Evolutionary conservation across 176 grass and related monocot species (phyloP).

Genomic region (Carex cristatella): DNA sequence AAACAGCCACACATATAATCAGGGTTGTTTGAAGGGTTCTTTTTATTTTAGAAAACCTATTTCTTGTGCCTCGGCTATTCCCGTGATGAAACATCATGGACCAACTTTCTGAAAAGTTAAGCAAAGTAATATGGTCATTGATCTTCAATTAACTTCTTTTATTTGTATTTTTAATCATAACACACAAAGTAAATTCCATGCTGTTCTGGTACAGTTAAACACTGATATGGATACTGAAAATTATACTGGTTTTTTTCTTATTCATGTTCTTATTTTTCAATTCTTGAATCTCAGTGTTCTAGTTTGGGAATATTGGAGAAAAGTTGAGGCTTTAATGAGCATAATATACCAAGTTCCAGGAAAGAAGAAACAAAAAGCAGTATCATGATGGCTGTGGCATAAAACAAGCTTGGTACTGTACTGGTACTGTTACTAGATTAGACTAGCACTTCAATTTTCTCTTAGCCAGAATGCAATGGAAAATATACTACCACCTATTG

Average conservation of each 20-base stretch:
- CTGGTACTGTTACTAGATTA: not conserved
- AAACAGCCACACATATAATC: conserved; percentile 22
- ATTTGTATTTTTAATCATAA: not conserved
- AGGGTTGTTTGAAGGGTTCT: conserved; percentile 20
- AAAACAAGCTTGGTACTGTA: not conserved
- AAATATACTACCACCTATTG: not conserved
- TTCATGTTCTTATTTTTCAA: not conserved
- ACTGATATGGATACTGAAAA: not conserved
- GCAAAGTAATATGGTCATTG: not conserved
- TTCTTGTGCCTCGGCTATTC: conserved; percentile 7
- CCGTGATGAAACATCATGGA: conserved; percentile 14
- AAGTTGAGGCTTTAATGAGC: not conserved
- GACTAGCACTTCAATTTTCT: not conserved
- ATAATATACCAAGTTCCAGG: not conserved
- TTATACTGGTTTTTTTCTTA: not conserved
- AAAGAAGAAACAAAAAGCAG: not conserved
- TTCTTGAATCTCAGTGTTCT: not conserved
- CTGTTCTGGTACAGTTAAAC: not conserved
- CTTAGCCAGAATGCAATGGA: not conserved
- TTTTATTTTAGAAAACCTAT: conserved; percentile 17
- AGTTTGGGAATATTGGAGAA: not conserved
- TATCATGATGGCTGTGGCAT: not conserved
- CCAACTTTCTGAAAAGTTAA: not conserved
- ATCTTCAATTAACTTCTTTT: not conserved
- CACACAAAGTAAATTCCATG: not conserved